Evolutionary conservation across 148 eudicot genomes (phyloP).

Genomic region (Selenicereus undatus): DNA sequence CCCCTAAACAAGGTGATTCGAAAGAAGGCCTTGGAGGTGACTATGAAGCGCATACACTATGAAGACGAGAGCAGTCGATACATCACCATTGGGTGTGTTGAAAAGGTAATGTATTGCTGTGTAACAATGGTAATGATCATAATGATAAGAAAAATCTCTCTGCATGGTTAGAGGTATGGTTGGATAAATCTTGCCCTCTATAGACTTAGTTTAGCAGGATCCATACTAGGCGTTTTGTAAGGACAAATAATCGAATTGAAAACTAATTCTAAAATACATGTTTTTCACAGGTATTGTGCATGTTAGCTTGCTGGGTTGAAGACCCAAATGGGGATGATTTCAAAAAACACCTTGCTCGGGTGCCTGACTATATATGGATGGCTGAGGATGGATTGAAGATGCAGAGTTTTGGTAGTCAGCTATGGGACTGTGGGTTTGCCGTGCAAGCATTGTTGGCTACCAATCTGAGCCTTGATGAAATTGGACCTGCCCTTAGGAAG

Average conservation of each 20-base stretch:
- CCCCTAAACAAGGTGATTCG: slow-evolving; percentile 27
- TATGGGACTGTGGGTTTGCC: slow-evolving; percentile 24
- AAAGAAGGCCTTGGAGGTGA: slow-evolving; percentile 26
- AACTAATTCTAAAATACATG: neutral
- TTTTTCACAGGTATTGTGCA: slow-evolving; percentile 25
- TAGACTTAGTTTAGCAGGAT: neutral
- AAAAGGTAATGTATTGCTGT: slow-evolving; percentile 27
- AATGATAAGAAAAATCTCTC: too few species aligned
- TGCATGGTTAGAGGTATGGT: neutral
- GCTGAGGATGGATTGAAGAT: too few species aligned
- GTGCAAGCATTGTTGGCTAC: slow-evolving; percentile 14
- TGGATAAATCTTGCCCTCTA: neutral
- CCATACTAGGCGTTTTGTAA: neutral
- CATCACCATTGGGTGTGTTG: slow-evolving; percentile 31
- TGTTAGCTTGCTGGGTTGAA: slow-evolving; percentile 39
- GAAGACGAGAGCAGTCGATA: slow-evolving; percentile 35
- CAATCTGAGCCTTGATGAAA: slow-evolving; percentile 30
- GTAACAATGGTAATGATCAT: neutral
- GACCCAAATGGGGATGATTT: slow-evolving; percentile 24
- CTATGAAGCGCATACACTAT: slow-evolving; percentile 34
- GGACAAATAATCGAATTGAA: neutral
- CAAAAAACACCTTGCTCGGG: slow-evolving; percentile 35
- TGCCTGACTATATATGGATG: too few species aligned
- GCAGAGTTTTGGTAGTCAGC: too few species aligned
- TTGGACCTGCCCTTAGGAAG: slow-evolving; percentile 31